These are phyloP conservation scores for Globisporangium middletonii DNA, from an alignment of 352 stramenopile species.

Conservation along the genomic window DNA sequence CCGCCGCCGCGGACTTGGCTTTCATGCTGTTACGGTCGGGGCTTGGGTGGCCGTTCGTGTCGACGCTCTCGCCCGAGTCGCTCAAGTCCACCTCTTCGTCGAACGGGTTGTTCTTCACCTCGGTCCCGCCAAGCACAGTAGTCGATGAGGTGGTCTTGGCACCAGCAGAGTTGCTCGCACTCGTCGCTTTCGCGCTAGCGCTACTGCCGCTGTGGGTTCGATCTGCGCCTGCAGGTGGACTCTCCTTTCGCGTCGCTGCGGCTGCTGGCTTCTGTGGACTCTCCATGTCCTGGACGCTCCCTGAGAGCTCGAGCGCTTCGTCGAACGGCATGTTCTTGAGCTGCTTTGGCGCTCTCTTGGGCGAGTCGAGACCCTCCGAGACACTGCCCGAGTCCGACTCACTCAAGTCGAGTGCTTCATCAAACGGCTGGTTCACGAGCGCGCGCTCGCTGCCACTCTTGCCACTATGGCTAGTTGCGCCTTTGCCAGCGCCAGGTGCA, in stretches of 20 bases:
- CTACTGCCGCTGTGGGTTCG: neutral
- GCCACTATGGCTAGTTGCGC: conserved; percentile 8
- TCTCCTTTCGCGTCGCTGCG: conserved; percentile 5
- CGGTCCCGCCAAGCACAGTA: conserved; percentile 15
- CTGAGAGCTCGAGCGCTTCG: conserved; percentile 77
- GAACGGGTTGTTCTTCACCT: conserved; percentile 83
- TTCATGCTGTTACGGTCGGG: conserved; percentile 45
- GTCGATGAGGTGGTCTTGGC: neutral
- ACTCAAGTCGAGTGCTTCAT: conserved; percentile 84
- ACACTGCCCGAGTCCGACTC: conserved; percentile 62
- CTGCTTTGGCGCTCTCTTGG: conserved; percentile 42
- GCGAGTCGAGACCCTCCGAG: conserved; percentile 44
- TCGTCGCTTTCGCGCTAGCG: neutral
- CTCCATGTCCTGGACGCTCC: conserved; percentile 70
- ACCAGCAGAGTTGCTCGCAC: neutral
- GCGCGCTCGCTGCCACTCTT: conserved; percentile 40
- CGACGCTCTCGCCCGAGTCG: conserved; percentile 79
- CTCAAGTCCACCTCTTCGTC: conserved; percentile 85
- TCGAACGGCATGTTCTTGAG: conserved; percentile 83
- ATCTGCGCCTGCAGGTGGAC: conserved; percentile 1
- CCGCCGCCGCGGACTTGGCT: conserved; percentile 15
- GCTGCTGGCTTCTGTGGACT: conserved; percentile 35
- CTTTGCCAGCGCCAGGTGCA: conserved; percentile 4
- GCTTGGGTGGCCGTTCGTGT: conserved; percentile 72
- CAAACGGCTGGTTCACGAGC: conserved; percentile 79